phyloP scores from a whole-genome alignment of 2,329 filamentous ascomycete species.

The Fusarium pseudograminearum region DNA sequence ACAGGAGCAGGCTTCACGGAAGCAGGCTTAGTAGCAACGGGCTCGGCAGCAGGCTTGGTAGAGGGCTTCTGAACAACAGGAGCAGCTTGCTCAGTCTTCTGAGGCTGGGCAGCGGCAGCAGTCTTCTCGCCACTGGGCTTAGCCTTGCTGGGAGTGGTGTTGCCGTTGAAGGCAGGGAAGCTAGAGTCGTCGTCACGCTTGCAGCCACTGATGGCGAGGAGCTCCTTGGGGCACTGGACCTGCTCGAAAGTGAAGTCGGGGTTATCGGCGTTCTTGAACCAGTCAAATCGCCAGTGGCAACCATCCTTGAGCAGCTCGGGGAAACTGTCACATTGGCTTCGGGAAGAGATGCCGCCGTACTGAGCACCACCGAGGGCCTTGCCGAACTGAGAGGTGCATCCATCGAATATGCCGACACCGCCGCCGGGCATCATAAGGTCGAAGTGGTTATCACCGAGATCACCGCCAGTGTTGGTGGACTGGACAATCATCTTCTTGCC shows the following conservation, averaged over 20 bases:
- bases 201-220: slow-evolving; percentile 58
- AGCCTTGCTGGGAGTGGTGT: slow-evolving; percentile 25
- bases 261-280: slow-evolving; percentile 71
- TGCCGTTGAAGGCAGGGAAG: slow-evolving; percentile 45
- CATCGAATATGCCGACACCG: slow-evolving; percentile 66
- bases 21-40: slow-evolving; percentile 13
- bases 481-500: slow-evolving; percentile 75
- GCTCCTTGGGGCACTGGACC: slow-evolving; percentile 65
- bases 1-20: slow-evolving; percentile 10
- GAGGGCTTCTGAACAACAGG: slow-evolving; percentile 30
- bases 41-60: slow-evolving; percentile 17
- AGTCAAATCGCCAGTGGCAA: slow-evolving; percentile 74
- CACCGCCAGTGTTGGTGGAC: slow-evolving; percentile 71
- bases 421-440: slow-evolving; percentile 69
- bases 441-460: slow-evolving; percentile 69
- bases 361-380: slow-evolving; percentile 61
- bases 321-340: slow-evolving; percentile 64
- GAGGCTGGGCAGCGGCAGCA: slow-evolving; percentile 9
- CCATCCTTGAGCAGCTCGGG: slow-evolving; percentile 66
- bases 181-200: slow-evolving; percentile 48
- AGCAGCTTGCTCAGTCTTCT: slow-evolving; percentile 23
- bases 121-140: slow-evolving; percentile 15
- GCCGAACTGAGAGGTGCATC: slow-evolving; percentile 62
- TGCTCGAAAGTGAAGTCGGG: slow-evolving; percentile 66
- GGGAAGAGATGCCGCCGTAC: slow-evolving; percentile 68